phyloP scores from a whole-genome alignment of 1,284 basidiomycete genomes.

The Ustanciosporium gigantosporum region DNA sequence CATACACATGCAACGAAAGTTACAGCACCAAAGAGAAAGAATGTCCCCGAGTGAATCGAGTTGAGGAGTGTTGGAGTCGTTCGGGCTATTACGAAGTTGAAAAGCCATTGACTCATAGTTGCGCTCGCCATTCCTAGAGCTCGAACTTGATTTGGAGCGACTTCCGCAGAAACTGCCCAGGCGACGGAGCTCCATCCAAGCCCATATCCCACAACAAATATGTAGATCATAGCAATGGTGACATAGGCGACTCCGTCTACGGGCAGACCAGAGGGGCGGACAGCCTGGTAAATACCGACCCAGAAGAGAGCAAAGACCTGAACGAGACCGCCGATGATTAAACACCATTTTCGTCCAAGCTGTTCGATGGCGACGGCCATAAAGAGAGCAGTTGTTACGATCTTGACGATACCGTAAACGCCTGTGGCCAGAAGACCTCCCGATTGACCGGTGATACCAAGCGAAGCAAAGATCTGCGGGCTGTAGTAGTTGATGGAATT shows the following conservation, averaged over 20 bases:
- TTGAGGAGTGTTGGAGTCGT: constrained; percentile 52
- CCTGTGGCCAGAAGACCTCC: constrained; percentile 40
- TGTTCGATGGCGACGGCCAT: constrained; percentile 38
- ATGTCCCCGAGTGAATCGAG: constrained; percentile 54
- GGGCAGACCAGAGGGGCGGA: constrained; percentile 22
- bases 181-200: constrained; percentile 37
- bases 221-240: constrained; percentile 37
- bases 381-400: constrained; percentile 27
- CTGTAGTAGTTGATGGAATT: constrained; percentile 41
- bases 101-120: constrained; percentile 43
- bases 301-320: constrained; percentile 34
- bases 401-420: constrained; percentile 39
- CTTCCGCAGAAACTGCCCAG: constrained; percentile 51
- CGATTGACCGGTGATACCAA: constrained; percentile 46
- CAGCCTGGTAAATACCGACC: constrained; percentile 33
- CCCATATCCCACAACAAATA: constrained; percentile 28
- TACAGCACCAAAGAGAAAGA: constrained; percentile 47
- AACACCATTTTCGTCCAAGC: constrained; percentile 36
- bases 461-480: constrained; percentile 47
- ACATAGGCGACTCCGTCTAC: constrained; percentile 28
- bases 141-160: constrained; percentile 58
- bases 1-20: constrained; percentile 48
- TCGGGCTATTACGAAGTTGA: constrained; percentile 56
- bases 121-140: constrained; percentile 53
- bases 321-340: constrained; percentile 36